Evolutionary conservation across 2,329 filamentous ascomycete genomes (phyloP).

Genomic region (Leptographium wingfieldii): DNA sequence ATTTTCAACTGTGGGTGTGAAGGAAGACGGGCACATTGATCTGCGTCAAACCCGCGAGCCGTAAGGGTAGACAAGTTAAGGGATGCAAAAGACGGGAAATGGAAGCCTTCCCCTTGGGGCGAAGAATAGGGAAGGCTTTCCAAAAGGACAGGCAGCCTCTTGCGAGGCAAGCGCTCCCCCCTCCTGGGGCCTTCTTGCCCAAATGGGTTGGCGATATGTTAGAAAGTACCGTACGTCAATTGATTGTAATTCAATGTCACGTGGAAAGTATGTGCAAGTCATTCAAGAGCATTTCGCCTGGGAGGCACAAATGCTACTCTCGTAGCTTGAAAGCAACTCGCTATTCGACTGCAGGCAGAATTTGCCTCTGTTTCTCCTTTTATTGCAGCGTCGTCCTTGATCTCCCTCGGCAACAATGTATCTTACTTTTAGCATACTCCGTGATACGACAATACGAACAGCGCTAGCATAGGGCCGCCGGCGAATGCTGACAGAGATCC

Average conservation of each 20-base stretch:
- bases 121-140: not conserved
- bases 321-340: no score
- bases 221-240: not conserved
- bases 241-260: not conserved
- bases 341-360: no score
- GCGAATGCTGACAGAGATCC: not conserved
- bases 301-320: no score
- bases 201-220: not conserved
- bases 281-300: no score
- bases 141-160: not conserved
- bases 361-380: no score
- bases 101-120: not conserved
- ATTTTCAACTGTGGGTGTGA: not conserved
- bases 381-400: no score
- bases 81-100: not conserved
- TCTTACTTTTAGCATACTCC: no score
- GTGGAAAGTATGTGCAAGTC: not conserved
- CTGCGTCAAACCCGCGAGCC: not conserved
- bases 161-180: not conserved
- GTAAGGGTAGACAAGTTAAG: not conserved
- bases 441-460: no score
- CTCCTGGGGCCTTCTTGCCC: not conserved
- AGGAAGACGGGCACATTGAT: not conserved
- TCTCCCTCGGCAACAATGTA: no score
- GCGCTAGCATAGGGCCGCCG: not conserved